These are phyloP conservation scores for Meredithiella fracta DNA, from an alignment of 2,329 filamentous ascomycete genomes.

Conservation along the genomic window DNA sequence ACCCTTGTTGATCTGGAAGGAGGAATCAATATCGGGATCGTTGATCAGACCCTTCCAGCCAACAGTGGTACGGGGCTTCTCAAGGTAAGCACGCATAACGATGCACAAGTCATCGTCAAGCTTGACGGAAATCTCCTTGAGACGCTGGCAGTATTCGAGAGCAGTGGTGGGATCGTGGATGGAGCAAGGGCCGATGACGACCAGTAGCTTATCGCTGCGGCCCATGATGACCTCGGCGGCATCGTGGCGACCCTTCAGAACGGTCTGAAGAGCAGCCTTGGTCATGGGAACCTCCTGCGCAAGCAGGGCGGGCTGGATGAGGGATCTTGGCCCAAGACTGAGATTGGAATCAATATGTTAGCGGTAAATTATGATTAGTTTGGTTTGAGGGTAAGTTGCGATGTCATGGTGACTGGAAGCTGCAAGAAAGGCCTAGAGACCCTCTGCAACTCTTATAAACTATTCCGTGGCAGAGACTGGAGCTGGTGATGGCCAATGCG, in stretches of 20 bases:
- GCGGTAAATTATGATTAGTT: not conserved
- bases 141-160: slow-evolving; percentile 68
- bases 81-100: slow-evolving; percentile 96
- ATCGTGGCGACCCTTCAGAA: slow-evolving; percentile 45
- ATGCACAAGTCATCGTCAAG: slow-evolving; percentile 72
- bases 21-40: slow-evolving; percentile 93
- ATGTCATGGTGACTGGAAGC: too few relatives aligned
- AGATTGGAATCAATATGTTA: not conserved
- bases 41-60: slow-evolving; percentile 99
- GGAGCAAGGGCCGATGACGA: slow-evolving; percentile 89
- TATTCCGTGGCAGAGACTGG: too few relatives aligned
- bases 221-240: slow-evolving; percentile 53
- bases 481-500: too few relatives aligned
- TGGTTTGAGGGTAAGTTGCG: not conserved
- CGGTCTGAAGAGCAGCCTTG: slow-evolving; percentile 39
- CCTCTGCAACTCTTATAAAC: too few relatives aligned
- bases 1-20: slow-evolving; percentile 98
- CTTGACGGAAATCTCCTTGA: slow-evolving; percentile 63
- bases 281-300: slow-evolving; percentile 73
- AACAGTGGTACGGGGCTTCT: slow-evolving; percentile 95
- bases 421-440: too few relatives aligned
- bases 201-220: slow-evolving; percentile 45
- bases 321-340: slow-evolving; percentile 82
- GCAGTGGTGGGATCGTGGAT: slow-evolving; percentile 86
- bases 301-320: slow-evolving; percentile 84